Conservation (phyloP, 1,139 yeast species). For the Arxiozyma telluris region DNA sequence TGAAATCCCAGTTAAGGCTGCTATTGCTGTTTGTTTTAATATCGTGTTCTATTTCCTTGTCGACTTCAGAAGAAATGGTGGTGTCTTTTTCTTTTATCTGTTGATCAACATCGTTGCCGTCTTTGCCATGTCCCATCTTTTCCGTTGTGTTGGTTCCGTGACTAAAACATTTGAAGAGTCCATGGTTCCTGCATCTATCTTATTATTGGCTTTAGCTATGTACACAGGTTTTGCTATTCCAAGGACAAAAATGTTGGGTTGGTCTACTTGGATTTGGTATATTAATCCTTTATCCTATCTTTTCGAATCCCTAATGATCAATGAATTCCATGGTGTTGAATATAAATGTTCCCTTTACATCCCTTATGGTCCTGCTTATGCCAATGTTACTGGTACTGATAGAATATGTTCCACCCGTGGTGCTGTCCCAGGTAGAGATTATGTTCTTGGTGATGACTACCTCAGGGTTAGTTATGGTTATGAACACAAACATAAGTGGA, state of each 20-base stretch:
- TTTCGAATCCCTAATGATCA: constrained; percentile 60
- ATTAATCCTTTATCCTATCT: constrained; percentile 62
- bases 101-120: constrained; percentile 47
- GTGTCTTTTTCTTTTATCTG: constrained; percentile 60
- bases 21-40: constrained; percentile 50
- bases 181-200: constrained; percentile 63
- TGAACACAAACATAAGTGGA: constrained; percentile 60
- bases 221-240: constrained; percentile 73
- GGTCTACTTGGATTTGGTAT: constrained; percentile 76
- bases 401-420: constrained; percentile 59
- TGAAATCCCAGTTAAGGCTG: constrained; percentile 55
- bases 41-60: constrained; percentile 59
- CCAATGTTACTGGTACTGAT: constrained; percentile 32
- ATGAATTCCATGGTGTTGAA: constrained; percentile 36
- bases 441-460: constrained; percentile 54
- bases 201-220: constrained; percentile 51
- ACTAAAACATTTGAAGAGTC: constrained; percentile 55
- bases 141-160: constrained; percentile 61
- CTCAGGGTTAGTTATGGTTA: constrained; percentile 48
- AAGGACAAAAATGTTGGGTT: constrained; percentile 56
- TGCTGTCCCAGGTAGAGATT: constrained; percentile 45
- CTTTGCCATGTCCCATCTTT: constrained; percentile 60
- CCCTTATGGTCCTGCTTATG: constrained; percentile 46
- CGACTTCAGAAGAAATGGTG: constrained; percentile 55
- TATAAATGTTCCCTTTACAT: constrained; percentile 40